Evolutionary conservation across 1,139 yeast species (phyloP), one percentile per base, ranked within the genome.

Genomic region (Saccharomyces uvarum): DNA sequence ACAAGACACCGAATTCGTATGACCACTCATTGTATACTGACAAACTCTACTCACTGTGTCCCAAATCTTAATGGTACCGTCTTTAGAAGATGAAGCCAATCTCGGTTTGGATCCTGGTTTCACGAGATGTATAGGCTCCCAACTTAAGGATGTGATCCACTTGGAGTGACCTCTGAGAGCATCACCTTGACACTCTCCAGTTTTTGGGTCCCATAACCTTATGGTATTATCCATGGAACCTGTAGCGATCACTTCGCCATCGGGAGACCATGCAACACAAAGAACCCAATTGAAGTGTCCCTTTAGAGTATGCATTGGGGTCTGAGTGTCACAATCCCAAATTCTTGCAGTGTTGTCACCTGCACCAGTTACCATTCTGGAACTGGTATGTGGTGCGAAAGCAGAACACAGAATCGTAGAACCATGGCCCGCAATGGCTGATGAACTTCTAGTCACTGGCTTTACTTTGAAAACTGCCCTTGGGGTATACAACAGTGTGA

Each of bases 291-390:
- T 90, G 16, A 83, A 75, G 67, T 93, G 99, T 0, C 99, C 99
- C 14, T 76, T 68, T 54, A 95, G 75, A 0, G 96, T 88, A 57
- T 82, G 79, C 66, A 84, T 75, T 4, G 97, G 97, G 0, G 99
- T 93, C 64, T 88, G 95, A 0, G 98, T 91, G 66, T 89, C 87
- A 70, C 97, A 88, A 71, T 91, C 98, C 99, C 99, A 93, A 53
- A 93, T 82, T 67, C 98, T 78, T 3, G 98, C 98, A n/a, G 98
- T 91, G 48, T 87, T 82, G 70, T 93, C 99, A 49, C 99, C 99
- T 7, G 97, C 90, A 49, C 99, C 99, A 0, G 97, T 86, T 50
- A 89, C 95, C 86, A 93, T 83, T 61, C 91, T 76, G 4, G 93
- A 79, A 13, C 95, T 83, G 46, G 93, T 85, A 65, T 87, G 80